phyloP scores from a whole-genome alignment of 305 asterid species.

The Fraxinus sp. region DNA sequence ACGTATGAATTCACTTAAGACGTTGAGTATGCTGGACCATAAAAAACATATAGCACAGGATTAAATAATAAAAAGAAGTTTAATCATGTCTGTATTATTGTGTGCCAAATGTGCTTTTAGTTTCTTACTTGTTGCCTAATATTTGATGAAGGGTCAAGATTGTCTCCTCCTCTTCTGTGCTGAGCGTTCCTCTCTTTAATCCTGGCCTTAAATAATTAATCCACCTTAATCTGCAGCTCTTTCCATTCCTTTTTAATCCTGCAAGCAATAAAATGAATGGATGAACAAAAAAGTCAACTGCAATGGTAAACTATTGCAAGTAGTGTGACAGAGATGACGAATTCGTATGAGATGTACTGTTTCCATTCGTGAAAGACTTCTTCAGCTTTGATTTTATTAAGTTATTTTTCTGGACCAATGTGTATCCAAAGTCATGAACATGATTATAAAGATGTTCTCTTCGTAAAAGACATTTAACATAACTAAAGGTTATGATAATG shows the following conservation, averaged over 20 bases:
- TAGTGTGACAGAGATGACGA: conserved; percentile 8
- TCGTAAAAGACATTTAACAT: conserved; percentile 1
- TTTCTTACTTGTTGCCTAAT: conserved; percentile 83
- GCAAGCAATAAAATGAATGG: conserved; percentile 12
- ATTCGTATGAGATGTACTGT: conserved; percentile 12
- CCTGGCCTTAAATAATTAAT: conserved; percentile 84
- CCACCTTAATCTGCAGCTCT: conserved; percentile 92
- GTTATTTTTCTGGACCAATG: background rate
- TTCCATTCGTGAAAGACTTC: conserved; percentile 17
- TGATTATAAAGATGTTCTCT: conserved; percentile 7
- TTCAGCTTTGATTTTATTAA: background rate
- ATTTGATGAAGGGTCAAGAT: conserved; percentile 62
- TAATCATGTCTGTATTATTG: background rate
- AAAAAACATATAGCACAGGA: background rate
- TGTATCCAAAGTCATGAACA: conserved; percentile 28
- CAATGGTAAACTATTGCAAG: conserved; percentile 11
- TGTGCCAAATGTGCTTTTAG: background rate
- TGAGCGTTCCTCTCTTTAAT: conserved; percentile 62
- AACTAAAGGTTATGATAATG: background rate
- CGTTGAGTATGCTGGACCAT: background rate
- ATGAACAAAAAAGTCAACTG: conserved; percentile 18
- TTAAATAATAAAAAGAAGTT: background rate
- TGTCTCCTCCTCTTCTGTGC: conserved; percentile 54
- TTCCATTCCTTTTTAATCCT: conserved; percentile 84
- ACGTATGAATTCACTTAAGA: background rate